These are phyloP conservation scores for Monosporascus sp. DNA, from an alignment of 2,329 filamentous ascomycete genomes.

Conservation along the genomic window DNA sequence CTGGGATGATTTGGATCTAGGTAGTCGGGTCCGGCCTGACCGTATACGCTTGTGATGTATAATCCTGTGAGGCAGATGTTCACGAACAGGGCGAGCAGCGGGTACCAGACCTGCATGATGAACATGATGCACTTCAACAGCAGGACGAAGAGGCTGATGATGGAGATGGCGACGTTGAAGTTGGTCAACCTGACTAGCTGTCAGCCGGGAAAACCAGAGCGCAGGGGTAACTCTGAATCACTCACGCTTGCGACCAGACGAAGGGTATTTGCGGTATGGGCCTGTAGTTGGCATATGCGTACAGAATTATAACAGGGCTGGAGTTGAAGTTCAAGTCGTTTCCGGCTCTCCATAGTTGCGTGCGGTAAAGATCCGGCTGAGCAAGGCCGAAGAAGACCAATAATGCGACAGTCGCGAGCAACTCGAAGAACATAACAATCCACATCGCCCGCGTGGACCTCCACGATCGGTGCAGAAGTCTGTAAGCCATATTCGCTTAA, in stretches of 20 bases:
- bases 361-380: constrained; percentile 67
- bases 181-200: constrained; percentile 56
- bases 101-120: constrained; percentile 67
- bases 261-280: constrained; percentile 58
- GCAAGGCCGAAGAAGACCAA: constrained; percentile 69
- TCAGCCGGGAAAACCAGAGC: constrained; percentile 5
- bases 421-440: constrained; percentile 61
- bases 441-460: constrained; percentile 52
- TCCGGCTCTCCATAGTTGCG: constrained; percentile 68
- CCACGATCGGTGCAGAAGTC: constrained; percentile 55
- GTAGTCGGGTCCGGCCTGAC: constrained; percentile 69
- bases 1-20: constrained; percentile 59
- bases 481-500: constrained; percentile 37
- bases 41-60: constrained; percentile 61
- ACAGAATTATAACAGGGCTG: constrained; percentile 62
- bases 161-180: constrained; percentile 71
- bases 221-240: constrained; percentile 15
- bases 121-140: constrained; percentile 64
- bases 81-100: constrained; percentile 54
- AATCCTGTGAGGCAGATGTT: constrained; percentile 54
- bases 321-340: constrained; percentile 69
- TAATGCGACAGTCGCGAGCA: constrained; percentile 57
- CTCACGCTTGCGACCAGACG: constrained; percentile 69
- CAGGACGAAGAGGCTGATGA: constrained; percentile 71
- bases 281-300: constrained; percentile 67